Base-by-base conservation (phyloP, 129 eudicot species). In the Glebionis coronaria region DNA sequence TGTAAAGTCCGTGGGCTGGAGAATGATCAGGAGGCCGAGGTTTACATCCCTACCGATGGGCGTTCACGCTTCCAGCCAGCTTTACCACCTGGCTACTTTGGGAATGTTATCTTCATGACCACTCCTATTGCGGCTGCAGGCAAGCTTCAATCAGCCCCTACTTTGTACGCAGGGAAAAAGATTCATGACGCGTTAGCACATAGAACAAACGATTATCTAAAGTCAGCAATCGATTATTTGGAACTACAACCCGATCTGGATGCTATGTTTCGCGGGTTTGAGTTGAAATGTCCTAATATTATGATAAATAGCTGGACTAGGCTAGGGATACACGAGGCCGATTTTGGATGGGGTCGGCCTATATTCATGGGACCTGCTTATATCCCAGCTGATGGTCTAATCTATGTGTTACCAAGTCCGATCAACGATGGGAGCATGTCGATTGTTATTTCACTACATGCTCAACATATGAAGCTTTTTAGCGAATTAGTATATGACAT, bases 141-240 rank as follows among this genome's bases (percentile, higher is more conserved):
- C 29, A 28, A 55, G 6, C 28, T 55, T 55, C 61, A 55, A 19
- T 55, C 14, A 0, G 23, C 21, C n/a, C 38, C 61, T 2, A 55
- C 14, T 20, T 55, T 10, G 16, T 55, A 19, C 12, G 61, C 61
- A 18, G 61, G 29, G 1, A 55, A 21, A 0, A 21, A 19, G 21
- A 55, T 55, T 28, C 61, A 55, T 11, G 61, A 55, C n/a, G 35
- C 61, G 5, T n/a, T 44, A 42, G 16, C 3, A 18, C 18, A 3
- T 4, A 62, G 47, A 53, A 62, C 11, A 9, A 62, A 62, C 8
- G 68, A 42, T 16, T 62, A 62, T 44, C 5, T 40, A 18, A 44
- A 13, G 27, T 62, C 68, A 44, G 51, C 68, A 18, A 12, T 62
- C 19, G 28, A 62, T 20, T 62, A 62, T 62, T 12, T 62, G 68